Evolutionary conservation across 768 basidiomycete species (phyloP).

Genomic region (Chalciporus piperatus): DNA sequence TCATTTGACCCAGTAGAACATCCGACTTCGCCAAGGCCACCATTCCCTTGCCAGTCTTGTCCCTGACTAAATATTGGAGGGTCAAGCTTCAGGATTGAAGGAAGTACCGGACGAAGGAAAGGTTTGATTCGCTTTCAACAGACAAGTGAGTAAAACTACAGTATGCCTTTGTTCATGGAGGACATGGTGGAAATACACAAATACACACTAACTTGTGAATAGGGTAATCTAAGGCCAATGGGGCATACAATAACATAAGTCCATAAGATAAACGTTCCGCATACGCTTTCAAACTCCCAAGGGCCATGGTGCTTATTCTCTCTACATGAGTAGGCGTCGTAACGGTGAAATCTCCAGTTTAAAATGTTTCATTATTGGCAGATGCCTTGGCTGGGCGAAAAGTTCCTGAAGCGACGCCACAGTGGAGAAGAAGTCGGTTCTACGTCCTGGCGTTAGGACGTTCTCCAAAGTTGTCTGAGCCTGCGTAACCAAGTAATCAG

Average conservation of each 20-base stretch:
- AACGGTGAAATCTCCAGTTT: neutral
- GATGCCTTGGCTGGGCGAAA: slow-evolving; percentile 16
- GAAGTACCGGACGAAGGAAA: too few species aligned
- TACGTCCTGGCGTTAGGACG: slow-evolving; percentile 1
- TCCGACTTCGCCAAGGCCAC: neutral
- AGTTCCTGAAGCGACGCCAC: slow-evolving; percentile 18
- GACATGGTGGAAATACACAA: slow-evolving; percentile 4
- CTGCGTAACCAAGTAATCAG: slow-evolving; percentile 14
- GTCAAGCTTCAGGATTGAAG: too few species aligned
- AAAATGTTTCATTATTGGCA: slow-evolving; percentile 8
- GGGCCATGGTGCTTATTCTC: slow-evolving; percentile 17
- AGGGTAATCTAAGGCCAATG: slow-evolving; percentile 11
- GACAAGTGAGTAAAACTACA: neutral
- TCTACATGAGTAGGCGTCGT: neutral
- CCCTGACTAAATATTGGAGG: too few species aligned
- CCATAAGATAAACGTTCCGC: slow-evolving; percentile 15
- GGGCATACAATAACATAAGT: slow-evolving; percentile 10
- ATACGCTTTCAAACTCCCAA: slow-evolving; percentile 21
- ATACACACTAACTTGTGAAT: slow-evolving; percentile 12
- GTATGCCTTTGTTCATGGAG: neutral
- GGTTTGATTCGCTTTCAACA: too few species aligned
- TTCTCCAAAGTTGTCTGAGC: slow-evolving; percentile 16
- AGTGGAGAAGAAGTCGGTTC: slow-evolving; percentile 15
- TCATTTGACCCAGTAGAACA: neutral
- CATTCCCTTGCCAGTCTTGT: too few species aligned